phyloP scores from a whole-genome alignment of 148 eudicot species.

The Fagopyrum homotropicum region DNA sequence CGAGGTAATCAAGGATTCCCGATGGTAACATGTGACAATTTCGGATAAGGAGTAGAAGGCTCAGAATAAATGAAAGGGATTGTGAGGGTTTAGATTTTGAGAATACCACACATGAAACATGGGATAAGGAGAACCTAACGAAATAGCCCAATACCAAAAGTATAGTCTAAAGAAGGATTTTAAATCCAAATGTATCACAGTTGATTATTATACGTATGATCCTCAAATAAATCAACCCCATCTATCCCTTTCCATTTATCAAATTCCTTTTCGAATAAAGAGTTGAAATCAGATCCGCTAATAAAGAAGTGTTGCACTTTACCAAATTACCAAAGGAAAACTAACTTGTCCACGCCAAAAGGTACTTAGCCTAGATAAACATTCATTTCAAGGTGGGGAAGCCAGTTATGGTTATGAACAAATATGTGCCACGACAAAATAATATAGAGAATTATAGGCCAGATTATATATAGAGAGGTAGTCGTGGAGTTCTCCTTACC shows the following conservation, averaged over 20 bases:
- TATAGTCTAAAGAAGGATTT: neutral
- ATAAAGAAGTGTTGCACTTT: constrained; percentile 12
- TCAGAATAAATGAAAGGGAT: neutral
- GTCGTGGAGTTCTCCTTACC: constrained; percentile 49
- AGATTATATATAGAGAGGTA: constrained; percentile 14
- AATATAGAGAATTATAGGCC: neutral
- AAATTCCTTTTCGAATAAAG: neutral
- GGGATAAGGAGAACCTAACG: neutral
- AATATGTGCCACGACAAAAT: no score
- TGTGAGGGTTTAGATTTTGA: neutral
- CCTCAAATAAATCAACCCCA: neutral
- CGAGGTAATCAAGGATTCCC: neutral
- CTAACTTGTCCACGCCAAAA: neutral
- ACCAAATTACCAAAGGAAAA: neutral
- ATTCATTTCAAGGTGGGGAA: constrained; percentile 10
- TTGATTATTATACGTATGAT: neutral
- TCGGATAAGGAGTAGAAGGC: constrained; percentile 9
- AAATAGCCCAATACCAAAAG: neutral
- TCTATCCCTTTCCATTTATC: neutral
- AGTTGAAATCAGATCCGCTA: neutral
- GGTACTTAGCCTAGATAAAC: neutral
- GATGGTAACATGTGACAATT: neutral
- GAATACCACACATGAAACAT: constrained; percentile 6
- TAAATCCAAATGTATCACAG: neutral
- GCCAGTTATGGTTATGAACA: neutral